These are phyloP conservation scores for Trametes pubescens DNA, from an alignment of 1,284 basidiomycete species.

Conservation along the genomic window DNA sequence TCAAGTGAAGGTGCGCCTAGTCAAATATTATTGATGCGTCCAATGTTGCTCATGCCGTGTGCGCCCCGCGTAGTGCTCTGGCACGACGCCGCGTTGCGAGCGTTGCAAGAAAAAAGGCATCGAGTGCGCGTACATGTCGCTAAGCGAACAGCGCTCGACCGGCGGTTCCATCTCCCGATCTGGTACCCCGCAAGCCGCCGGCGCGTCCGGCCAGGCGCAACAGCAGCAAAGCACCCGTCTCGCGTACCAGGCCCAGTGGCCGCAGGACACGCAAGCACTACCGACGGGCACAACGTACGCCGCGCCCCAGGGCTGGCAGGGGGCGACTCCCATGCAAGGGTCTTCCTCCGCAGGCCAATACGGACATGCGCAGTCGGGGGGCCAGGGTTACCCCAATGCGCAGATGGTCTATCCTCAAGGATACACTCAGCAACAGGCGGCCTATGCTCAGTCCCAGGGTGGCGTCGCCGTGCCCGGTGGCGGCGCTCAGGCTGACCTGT, in stretches of 20 bases:
- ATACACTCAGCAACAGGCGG: conserved; percentile 22
- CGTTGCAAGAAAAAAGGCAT: conserved; percentile 45
- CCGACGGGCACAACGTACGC: conserved; percentile 14
- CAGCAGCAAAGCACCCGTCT: conserved; percentile 18
- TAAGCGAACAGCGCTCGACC: conserved; percentile 41
- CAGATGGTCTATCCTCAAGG: conserved; percentile 23
- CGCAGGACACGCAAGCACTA: conserved; percentile 21
- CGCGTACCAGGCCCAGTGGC: conserved; percentile 8
- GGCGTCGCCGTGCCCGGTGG: conserved; percentile 1
- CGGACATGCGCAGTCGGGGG: neutral
- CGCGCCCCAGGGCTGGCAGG: conserved; percentile 26
- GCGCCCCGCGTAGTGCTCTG: conserved; percentile 38
- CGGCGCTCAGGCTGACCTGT: conserved; percentile 16
- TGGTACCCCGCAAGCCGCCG: conserved; percentile 18
- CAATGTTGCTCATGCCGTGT: neutral
- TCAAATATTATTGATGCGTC: conserved; percentile 21
- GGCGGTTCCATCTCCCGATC: conserved; percentile 34
- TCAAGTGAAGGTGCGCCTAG: conserved; percentile 56
- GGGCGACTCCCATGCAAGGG: neutral
- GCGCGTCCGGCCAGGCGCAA: conserved; percentile 8
- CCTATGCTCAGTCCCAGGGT: conserved; percentile 18
- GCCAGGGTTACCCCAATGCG: conserved; percentile 11
- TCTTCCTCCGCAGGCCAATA: conserved; percentile 1
- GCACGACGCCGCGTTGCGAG: conserved; percentile 42
- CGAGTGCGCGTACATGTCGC: conserved; percentile 45